Conservation (phyloP, 768 basidiomycete genomes). For the Leccinum longicurvipes region DNA sequence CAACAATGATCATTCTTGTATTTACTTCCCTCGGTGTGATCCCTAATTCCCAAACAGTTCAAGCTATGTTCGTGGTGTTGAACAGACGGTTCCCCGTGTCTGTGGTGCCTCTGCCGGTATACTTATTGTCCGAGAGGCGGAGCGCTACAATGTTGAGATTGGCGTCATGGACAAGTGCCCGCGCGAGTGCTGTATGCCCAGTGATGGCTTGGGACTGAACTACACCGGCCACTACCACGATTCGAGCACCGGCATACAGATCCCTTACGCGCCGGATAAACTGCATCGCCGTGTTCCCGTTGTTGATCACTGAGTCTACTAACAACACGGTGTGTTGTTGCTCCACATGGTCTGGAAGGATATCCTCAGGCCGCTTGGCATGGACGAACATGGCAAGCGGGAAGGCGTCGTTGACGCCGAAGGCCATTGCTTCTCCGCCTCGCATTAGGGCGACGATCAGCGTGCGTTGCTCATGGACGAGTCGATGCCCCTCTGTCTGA, state of each 20-base stretch:
- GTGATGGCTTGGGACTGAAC: conserved; percentile 13
- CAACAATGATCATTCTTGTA: too few species aligned
- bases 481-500: conserved; percentile 14
- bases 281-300: conserved; percentile 12
- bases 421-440: conserved; percentile 14
- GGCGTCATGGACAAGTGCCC: conserved; percentile 11
- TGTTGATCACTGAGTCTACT: conserved; percentile 15
- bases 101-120: conserved; percentile 14
- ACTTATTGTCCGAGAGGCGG: conserved; percentile 13
- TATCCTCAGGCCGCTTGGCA: conserved; percentile 12
- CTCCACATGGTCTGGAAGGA: conserved; percentile 12
- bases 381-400: conserved; percentile 15
- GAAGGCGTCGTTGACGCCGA: conserved; percentile 13
- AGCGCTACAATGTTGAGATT: conserved; percentile 13
- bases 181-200: conserved; percentile 10
- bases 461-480: conserved; percentile 12
- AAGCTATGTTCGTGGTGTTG: conserved; percentile 10
- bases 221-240: conserved; percentile 13
- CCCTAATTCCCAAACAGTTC: conserved; percentile 5
- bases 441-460: conserved; percentile 15
- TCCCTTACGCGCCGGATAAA: conserved; percentile 10
- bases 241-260: conserved; percentile 13
- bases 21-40: too few species aligned
- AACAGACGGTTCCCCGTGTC: conserved; percentile 15
- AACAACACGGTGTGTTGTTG: conserved; percentile 14